Evolutionary conservation across 495 filamentous ascomycete genomes (phyloP).

Genomic region (Penicillium bovifimosum): DNA sequence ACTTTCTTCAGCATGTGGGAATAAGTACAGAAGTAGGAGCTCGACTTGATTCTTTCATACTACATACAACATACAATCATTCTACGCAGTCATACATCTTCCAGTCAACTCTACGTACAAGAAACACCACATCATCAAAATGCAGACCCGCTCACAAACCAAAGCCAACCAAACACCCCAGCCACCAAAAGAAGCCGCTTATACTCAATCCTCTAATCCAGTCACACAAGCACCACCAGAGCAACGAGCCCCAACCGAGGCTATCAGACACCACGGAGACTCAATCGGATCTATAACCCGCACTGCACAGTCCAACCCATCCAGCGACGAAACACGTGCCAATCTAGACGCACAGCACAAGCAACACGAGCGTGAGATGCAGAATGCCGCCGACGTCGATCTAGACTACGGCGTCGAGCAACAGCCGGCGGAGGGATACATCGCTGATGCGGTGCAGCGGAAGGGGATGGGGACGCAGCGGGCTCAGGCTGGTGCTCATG

Average conservation of each 20-base stretch:
- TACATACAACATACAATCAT: too few species aligned
- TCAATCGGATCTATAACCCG: conserved; percentile 34
- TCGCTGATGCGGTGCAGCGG: conserved; percentile 44
- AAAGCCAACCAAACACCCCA: conserved; percentile 31
- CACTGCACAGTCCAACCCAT: conserved; percentile 34
- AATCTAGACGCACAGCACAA: conserved; percentile 14
- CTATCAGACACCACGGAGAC: conserved; percentile 28
- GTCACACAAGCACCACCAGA: conserved; percentile 45
- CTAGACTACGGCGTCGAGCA: conserved; percentile 54
- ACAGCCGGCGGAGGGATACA: conserved; percentile 48
- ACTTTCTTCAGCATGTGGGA: background rate
- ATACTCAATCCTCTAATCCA: conserved; percentile 46
- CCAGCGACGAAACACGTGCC: conserved; percentile 30
- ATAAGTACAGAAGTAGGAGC: background rate
- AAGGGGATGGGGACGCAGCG: conserved; percentile 32
- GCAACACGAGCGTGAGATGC: conserved; percentile 11
- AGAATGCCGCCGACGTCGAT: conserved; percentile 27
- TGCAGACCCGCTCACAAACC: conserved; percentile 14
- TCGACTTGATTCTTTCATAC: background rate
- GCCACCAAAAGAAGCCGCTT: conserved; percentile 48
- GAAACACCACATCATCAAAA: background rate
- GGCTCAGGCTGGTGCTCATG: conserved; percentile 36
- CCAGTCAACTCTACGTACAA: background rate
- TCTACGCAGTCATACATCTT: background rate
- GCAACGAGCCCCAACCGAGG: conserved; percentile 28